phyloP scores from a whole-genome alignment of 2,329 filamentous ascomycete genomes.

The Botrytis sinoallii region DNA sequence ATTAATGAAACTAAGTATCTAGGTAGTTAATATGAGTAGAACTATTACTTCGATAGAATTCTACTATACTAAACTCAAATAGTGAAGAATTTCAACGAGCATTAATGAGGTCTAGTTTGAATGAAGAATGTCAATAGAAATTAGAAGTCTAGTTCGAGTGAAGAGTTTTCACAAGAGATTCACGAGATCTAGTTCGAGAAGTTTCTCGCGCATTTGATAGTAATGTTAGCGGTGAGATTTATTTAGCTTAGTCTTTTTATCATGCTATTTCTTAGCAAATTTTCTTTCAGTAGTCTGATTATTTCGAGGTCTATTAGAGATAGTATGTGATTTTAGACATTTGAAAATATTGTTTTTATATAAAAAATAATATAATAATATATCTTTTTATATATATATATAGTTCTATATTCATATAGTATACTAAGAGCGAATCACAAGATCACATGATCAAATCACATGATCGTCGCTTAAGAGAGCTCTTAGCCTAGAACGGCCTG shows the following conservation, averaged over 20 bases:
- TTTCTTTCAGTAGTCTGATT: background rate
- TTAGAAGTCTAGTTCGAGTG: background rate
- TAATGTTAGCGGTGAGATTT: background rate
- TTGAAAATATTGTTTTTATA: too few relatives aligned
- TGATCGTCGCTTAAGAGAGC: too few relatives aligned
- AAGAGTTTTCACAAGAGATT: background rate
- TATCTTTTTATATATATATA: too few relatives aligned
- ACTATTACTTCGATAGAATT: background rate
- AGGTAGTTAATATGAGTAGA: background rate
- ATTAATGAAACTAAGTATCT: background rate
- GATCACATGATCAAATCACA: too few relatives aligned
- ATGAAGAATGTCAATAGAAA: background rate
- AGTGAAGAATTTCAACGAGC: background rate
- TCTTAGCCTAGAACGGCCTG: too few relatives aligned
- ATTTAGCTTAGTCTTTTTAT: background rate
- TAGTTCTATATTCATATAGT: too few relatives aligned
- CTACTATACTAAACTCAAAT: background rate
- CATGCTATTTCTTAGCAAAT: rapidly evolving
- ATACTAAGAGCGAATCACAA: too few relatives aligned
- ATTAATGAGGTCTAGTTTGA: background rate
- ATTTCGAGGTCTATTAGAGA: background rate
- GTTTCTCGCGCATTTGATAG: background rate
- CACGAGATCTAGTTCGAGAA: background rate
- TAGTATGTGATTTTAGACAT: background rate
- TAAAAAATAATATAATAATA: too few relatives aligned